A percentile compares a stretch with the other conserved stretches of the same genome.
Conservation (phyloP, 805 yeast species). For the Candida gorgasii region DNA sequence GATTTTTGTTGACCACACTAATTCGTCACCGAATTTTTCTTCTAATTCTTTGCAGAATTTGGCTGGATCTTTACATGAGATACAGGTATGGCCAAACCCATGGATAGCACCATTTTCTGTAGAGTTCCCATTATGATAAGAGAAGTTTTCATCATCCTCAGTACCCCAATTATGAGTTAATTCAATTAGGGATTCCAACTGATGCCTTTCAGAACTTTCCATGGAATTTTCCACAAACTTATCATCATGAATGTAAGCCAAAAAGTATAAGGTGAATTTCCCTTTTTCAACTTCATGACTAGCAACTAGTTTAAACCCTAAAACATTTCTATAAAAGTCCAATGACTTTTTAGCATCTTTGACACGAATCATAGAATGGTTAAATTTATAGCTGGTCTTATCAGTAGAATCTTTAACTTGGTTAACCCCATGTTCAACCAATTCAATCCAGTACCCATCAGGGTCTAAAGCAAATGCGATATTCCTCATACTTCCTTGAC, state of each 20-base stretch:
- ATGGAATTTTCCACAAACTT: conserved; percentile 43
- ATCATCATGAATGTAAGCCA: conserved; percentile 63
- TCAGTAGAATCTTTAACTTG: conserved; percentile 44
- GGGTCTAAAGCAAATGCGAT: conserved; percentile 96
- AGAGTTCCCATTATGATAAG: conserved; percentile 79
- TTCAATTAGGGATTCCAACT: conserved; percentile 74
- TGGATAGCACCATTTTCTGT: conserved; percentile 56
- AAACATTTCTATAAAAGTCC: conserved; percentile 71
- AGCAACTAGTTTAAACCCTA: conserved; percentile 77
- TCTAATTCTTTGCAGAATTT: conserved; percentile 55
- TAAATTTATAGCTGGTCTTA: conserved; percentile 52
- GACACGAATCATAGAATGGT: conserved; percentile 92
- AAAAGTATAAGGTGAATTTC: conserved; percentile 80
- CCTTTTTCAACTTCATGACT: conserved; percentile 63
- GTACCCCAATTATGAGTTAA: conserved; percentile 97
- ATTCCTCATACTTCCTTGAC: conserved; percentile 89
- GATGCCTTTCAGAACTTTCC: conserved; percentile 15
- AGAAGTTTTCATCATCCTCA: conserved; percentile 70
- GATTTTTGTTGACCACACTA: conserved; percentile 59
- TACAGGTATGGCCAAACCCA: conserved; percentile 87
- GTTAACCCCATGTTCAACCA: conserved; percentile 58
- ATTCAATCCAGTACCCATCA: conserved; percentile 95
- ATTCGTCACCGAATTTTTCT: conserved; percentile 37
- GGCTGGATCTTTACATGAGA: conserved; percentile 65
- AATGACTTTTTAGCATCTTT: conserved; percentile 79